Evolutionary conservation across 1,139 yeast species (phyloP).

Genomic region (Suhomyces yuchorum): DNA sequence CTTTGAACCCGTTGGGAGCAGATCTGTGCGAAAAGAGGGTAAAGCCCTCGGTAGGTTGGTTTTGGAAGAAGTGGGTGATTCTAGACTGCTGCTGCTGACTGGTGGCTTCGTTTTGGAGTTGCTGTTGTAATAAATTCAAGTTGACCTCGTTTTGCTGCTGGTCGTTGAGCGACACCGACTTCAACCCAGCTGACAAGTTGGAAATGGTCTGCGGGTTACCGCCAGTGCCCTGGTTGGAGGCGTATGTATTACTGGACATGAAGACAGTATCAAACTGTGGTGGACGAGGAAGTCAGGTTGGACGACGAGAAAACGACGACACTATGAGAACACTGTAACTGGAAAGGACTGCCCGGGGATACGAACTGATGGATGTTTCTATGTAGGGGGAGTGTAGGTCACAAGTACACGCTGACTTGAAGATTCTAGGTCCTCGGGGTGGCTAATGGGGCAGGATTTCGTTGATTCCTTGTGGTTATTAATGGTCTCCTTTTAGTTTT

Average conservation of each 20-base stretch:
- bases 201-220: slow-evolving; percentile 34
- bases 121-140: slow-evolving; percentile 44
- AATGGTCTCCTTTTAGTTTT: slow-evolving; percentile 4
- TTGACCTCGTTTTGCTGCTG: slow-evolving; percentile 47
- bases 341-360: background rate
- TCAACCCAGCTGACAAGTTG: slow-evolving; percentile 53
- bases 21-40: slow-evolving; percentile 88
- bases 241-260: slow-evolving; percentile 15
- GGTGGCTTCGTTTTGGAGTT: slow-evolving; percentile 41
- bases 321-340: background rate
- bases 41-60: slow-evolving; percentile 81
- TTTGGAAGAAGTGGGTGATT: slow-evolving; percentile 71
- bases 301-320: background rate
- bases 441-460: background rate
- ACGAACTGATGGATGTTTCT: background rate
- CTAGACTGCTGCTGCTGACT: slow-evolving; percentile 50
- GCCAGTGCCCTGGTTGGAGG: slow-evolving; percentile 5
- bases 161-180: slow-evolving; percentile 44
- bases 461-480: background rate
- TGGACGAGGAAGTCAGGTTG: background rate
- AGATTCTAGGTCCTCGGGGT: background rate
- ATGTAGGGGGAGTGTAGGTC: background rate
- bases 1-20: slow-evolving; percentile 96
- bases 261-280: slow-evolving; percentile 1
- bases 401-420: background rate